A percentile compares a stretch with the other conserved stretches of the same genome.
Conservation (phyloP, 306 rosid genomes). For the Lablab purpureus region DNA sequence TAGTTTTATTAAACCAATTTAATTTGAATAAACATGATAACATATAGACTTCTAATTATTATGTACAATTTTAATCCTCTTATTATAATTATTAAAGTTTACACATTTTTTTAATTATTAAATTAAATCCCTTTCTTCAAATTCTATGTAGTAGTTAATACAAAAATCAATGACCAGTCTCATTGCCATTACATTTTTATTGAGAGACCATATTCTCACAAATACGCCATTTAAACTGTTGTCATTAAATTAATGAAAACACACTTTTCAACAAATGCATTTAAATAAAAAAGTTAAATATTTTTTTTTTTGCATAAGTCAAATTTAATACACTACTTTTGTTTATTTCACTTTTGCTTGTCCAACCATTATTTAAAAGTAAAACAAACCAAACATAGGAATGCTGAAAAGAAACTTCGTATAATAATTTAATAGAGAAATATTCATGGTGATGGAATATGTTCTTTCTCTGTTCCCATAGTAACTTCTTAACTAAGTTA, state of each 20-base stretch:
- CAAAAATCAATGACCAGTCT: no score
- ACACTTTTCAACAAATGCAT: not conserved
- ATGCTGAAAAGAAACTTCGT: not conserved
- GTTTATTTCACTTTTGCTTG: not conserved
- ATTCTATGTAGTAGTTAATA: no score
- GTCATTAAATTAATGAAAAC: not conserved
- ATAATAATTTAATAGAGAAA: not conserved
- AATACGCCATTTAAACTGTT: not conserved
- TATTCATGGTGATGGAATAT: not conserved
- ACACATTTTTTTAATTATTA: no score
- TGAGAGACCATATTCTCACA: no score
- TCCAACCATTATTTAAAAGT: not conserved
- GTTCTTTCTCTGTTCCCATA: not conserved
- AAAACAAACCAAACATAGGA: not conserved
- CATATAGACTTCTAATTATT: no score
- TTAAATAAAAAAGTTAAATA: not conserved
- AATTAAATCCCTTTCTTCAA: no score
- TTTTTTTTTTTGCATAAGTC: not conserved
- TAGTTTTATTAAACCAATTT: no score
- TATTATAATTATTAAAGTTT: no score
- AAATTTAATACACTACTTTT: not conserved
- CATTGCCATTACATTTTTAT: no score
- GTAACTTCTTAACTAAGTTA: constrained; percentile 2
- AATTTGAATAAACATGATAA: no score
- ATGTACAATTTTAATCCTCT: no score